These are phyloP conservation scores for Syncephalastrum racemosum DNA, from an alignment of 371 early-diverging fungal genomes.

Conservation along the genomic window DNA sequence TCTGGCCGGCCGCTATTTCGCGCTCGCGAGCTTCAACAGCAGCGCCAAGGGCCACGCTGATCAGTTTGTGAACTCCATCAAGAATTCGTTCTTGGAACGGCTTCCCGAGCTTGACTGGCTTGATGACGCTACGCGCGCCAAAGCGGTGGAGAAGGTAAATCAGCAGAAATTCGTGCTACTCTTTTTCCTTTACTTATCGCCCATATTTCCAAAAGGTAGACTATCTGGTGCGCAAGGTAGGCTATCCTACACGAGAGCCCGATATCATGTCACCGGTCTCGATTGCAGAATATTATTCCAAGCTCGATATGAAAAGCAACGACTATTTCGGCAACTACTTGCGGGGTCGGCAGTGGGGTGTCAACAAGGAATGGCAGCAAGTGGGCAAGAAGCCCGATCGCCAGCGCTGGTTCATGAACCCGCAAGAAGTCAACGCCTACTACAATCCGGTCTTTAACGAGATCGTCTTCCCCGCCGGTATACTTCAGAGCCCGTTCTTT, in stretches of 20 bases:
- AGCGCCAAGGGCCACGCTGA: slow-evolving; percentile 24
- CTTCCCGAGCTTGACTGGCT: slow-evolving; percentile 52
- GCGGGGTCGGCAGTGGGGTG: slow-evolving; percentile 26
- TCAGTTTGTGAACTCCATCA: slow-evolving; percentile 34
- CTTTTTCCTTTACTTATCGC: neutral
- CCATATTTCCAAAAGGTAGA: slow-evolving; percentile 12
- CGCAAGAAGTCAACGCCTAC: slow-evolving; percentile 65
- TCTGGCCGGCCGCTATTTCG: slow-evolving; percentile 56
- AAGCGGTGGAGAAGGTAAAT: slow-evolving; percentile 47
- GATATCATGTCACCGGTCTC: slow-evolving; percentile 39
- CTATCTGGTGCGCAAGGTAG: slow-evolving; percentile 44
- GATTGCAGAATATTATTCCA: slow-evolving; percentile 45
- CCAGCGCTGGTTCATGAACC: slow-evolving; percentile 53
- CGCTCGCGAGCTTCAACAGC: slow-evolving; percentile 45
- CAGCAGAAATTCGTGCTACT: too few species aligned
- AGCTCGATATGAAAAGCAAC: slow-evolving; percentile 26
- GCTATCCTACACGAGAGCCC: slow-evolving; percentile 45
- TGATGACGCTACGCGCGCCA: slow-evolving; percentile 43
- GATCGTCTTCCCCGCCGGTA: slow-evolving; percentile 47
- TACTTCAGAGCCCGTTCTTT: slow-evolving; percentile 54
- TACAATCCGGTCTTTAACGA: slow-evolving; percentile 52
- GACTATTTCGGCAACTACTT: slow-evolving; percentile 53
- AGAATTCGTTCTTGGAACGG: slow-evolving; percentile 33
- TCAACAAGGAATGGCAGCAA: slow-evolving; percentile 27
- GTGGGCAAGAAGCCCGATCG: slow-evolving; percentile 46